Evolutionary conservation across 2,329 filamentous ascomycete species (phyloP), one percentile per base, ranked within the genome.

Genomic region (Lojkania enalia): DNA sequence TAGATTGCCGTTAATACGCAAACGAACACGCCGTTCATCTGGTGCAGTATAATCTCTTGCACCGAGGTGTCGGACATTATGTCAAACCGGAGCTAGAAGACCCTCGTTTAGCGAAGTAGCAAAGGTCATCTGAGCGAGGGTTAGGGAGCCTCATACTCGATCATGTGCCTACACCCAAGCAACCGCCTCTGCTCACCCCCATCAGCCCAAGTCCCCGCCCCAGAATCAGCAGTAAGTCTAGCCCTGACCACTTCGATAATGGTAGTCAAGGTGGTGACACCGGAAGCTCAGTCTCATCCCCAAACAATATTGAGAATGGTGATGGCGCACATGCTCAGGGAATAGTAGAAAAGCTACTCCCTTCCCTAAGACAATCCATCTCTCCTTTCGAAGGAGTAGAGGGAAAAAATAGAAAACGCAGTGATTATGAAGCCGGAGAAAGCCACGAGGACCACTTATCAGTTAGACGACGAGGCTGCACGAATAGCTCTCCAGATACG

Each of bases 1-100:
- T 20, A 20, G 40, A 43, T 35, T 19, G 9, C 39, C 27, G 20
- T 23, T 37, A 46, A 44, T 21, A 44, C 29, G 20, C 32, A 51
- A 55, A 47, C 33, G 16, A 39, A 51, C 23, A 37, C 27, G 30
- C 44, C 13, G 14, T 49, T 52, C 37, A 48, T 54, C 27, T 31
- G 30, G 27, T 35, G n/a, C n/a, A n/a, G n/a, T n/a, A n/a, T n/a
- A n/a, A n/a, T n/a, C n/a, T n/a, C n/a, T n/a, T n/a, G n/a, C n/a
- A n/a, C n/a, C n/a, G n/a, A n/a, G n/a, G n/a, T 18, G 23, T n/a
- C 7, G 23, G 23, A n/a, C 23, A n/a, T 27, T 7, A 27, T 27
- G n/a, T 9, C 23, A 27, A n/a, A 27, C 7, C 23, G 7, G 23
- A 27, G 23, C 23, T 9, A n/a, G 23, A 27, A 27, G 23, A n/a